Percentiles rank a stretch among this genome's conserved stretches.
Conservation (phyloP, 805 yeast species). For the Candida argentea region DNA sequence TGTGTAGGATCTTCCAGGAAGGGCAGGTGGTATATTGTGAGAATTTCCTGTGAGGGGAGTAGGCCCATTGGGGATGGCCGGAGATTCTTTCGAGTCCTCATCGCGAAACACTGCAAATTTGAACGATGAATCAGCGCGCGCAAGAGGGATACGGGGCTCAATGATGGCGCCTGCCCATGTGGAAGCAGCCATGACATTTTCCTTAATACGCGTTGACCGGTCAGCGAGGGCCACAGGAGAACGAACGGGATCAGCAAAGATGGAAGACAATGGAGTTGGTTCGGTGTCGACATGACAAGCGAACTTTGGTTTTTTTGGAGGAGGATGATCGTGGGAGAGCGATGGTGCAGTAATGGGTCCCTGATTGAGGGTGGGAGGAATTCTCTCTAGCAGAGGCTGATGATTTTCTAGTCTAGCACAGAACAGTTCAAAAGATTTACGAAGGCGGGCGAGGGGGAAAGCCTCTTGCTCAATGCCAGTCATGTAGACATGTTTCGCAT, state of each 20-base stretch:
- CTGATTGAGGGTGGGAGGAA: no score
- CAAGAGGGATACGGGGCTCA: conserved; percentile 23
- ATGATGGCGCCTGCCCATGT: conserved; percentile 59
- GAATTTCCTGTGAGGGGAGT: conserved; percentile 5
- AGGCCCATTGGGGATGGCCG: conserved; percentile 2
- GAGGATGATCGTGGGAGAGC: no score
- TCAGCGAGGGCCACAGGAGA: no score
- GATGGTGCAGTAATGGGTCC: no score
- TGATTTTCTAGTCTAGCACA: conserved; percentile 25
- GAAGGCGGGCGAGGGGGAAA: conserved; percentile 42
- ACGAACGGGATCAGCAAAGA: no score
- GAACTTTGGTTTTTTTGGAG: conserved; percentile 21
- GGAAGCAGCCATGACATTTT: conserved; percentile 44
- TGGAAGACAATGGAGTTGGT: no score
- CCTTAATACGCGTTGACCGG: conserved; percentile 62
- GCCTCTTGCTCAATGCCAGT: conserved; percentile 54
- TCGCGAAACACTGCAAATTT: conserved; percentile 19
- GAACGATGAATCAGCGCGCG: conserved; percentile 14
- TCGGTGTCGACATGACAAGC: no score
- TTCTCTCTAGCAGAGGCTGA: no score
- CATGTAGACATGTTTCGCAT: conserved; percentile 51
- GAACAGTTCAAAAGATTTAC: conserved; percentile 34
- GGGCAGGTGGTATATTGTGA: background rate
- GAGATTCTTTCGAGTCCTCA: conserved; percentile 3
- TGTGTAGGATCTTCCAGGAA: no score